Percentiles rank a stretch among this genome's conserved stretches.
These are phyloP conservation scores for Forsythia suspensa DNA, from an alignment of 257 asterid species.

Conservation along the genomic window DNA sequence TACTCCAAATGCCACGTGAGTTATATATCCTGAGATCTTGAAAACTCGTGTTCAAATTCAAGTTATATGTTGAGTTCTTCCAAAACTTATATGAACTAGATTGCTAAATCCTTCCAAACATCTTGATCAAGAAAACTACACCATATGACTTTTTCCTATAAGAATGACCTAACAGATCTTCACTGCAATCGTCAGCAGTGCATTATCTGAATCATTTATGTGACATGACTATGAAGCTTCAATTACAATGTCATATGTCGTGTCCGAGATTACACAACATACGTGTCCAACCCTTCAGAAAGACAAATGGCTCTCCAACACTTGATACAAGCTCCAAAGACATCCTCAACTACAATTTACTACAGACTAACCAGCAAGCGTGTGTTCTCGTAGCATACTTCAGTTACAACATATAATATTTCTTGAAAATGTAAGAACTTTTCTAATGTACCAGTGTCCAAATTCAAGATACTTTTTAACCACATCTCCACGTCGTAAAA, in stretches of 20 bases:
- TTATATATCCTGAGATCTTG: too few relatives aligned
- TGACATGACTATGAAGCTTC: too few relatives aligned
- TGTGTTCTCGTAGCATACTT: neutral
- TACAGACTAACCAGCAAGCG: neutral
- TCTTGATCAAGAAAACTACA: too few relatives aligned
- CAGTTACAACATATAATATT: neutral
- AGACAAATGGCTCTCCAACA: neutral
- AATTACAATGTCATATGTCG: too few relatives aligned
- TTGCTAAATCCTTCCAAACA: too few relatives aligned
- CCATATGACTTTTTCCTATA: too few relatives aligned
- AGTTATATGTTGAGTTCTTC: neutral
- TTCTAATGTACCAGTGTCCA: neutral
- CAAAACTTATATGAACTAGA: too few relatives aligned
- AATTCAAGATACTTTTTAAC: too few relatives aligned
- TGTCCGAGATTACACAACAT: neutral
- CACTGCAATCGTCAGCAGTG: too few relatives aligned
- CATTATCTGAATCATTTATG: too few relatives aligned
- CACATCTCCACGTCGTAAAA: neutral
- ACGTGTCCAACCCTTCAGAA: neutral
- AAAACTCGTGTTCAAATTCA: neutral
- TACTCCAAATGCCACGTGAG: neutral
- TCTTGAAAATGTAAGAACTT: neutral
- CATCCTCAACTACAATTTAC: neutral
- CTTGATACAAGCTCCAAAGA: neutral
- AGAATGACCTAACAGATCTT: too few relatives aligned